Evolutionary conservation across 2,329 filamentous ascomycete species (phyloP).

Genomic region (Trichoderma aggressivum): DNA sequence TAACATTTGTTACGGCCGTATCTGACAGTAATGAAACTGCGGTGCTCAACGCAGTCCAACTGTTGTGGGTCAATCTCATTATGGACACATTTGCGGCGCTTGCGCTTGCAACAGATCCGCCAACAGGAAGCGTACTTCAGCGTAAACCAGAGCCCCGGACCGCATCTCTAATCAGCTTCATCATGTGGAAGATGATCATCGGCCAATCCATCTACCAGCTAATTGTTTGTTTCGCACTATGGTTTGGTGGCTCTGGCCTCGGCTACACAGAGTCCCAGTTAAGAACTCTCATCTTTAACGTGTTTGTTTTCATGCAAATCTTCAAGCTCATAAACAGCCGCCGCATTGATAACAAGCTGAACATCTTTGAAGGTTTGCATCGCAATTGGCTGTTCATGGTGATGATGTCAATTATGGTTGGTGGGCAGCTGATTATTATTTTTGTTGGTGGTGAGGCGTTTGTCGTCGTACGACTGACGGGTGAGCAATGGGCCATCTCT

Average conservation of each 20-base stretch:
- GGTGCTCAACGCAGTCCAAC: constrained; percentile 63
- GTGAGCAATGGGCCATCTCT: constrained; percentile 72
- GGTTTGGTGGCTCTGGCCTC: constrained; percentile 56
- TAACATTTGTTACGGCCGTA: constrained; percentile 63
- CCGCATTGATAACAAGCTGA: constrained; percentile 71
- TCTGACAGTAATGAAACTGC: constrained; percentile 52
- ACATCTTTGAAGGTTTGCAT: constrained; percentile 68
- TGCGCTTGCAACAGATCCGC: constrained; percentile 62
- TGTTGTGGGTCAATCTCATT: constrained; percentile 67
- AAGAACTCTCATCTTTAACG: constrained; percentile 57
- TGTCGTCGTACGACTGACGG: constrained; percentile 49
- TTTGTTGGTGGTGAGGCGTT: constrained; percentile 67
- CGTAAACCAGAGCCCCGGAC: constrained; percentile 57
- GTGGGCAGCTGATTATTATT: constrained; percentile 68
- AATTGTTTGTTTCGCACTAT: constrained; percentile 52
- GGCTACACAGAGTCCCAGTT: constrained; percentile 36
- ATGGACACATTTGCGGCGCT: constrained; percentile 68
- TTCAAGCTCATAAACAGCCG: constrained; percentile 66
- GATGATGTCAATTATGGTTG: constrained; percentile 69
- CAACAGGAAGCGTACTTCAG: constrained; percentile 54
- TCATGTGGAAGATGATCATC: constrained; percentile 65
- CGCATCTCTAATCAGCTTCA: constrained; percentile 64
- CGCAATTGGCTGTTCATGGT: constrained; percentile 68
- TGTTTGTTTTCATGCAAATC: constrained; percentile 70
- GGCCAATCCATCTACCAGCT: constrained; percentile 61